These are phyloP conservation scores for Aethionema arabicum DNA, from an alignment of 345 rosid species.

Conservation along the genomic window DNA sequence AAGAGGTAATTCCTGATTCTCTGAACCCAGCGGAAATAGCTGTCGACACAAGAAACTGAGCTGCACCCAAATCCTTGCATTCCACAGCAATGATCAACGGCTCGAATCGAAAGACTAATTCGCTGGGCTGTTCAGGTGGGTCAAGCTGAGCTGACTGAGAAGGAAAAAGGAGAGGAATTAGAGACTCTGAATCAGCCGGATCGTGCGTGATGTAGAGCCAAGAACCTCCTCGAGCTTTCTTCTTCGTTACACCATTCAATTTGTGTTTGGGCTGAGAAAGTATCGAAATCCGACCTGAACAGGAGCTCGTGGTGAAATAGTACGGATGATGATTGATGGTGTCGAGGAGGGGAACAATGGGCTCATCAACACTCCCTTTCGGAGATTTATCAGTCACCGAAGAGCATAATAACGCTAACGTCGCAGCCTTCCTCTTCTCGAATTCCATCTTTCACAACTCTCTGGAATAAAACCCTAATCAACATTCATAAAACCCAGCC, in stretches of 20 bases:
- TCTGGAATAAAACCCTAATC: slow-evolving; percentile 16
- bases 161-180: slow-evolving; percentile 59
- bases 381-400: slow-evolving; percentile 72
- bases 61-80: slow-evolving; percentile 62
- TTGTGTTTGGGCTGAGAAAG: slow-evolving; percentile 60
- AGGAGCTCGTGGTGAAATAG: slow-evolving; percentile 91
- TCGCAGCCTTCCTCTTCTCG: slow-evolving; percentile 70
- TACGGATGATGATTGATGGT: slow-evolving; percentile 65
- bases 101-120: slow-evolving; percentile 80
- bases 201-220: slow-evolving; percentile 82
- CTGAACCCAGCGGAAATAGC: slow-evolving; percentile 75
- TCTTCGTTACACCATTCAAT: slow-evolving; percentile 29
- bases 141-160: background rate
- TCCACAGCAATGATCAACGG: slow-evolving; percentile 84
- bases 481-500: slow-evolving; percentile 26
- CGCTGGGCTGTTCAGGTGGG: slow-evolving; percentile 23
- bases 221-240: slow-evolving; percentile 84
- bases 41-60: slow-evolving; percentile 60
- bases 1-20: slow-evolving; percentile 84
- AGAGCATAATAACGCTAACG: slow-evolving; percentile 52
- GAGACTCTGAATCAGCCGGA: slow-evolving; percentile 48
- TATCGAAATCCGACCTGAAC: slow-evolving; percentile 92
- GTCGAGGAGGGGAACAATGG: slow-evolving; percentile 72
- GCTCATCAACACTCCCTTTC: slow-evolving; percentile 69
- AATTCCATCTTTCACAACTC: slow-evolving; percentile 56